Base-by-base conservation (phyloP, 352 stramenopile species). In the Pythium biforme region DNA sequence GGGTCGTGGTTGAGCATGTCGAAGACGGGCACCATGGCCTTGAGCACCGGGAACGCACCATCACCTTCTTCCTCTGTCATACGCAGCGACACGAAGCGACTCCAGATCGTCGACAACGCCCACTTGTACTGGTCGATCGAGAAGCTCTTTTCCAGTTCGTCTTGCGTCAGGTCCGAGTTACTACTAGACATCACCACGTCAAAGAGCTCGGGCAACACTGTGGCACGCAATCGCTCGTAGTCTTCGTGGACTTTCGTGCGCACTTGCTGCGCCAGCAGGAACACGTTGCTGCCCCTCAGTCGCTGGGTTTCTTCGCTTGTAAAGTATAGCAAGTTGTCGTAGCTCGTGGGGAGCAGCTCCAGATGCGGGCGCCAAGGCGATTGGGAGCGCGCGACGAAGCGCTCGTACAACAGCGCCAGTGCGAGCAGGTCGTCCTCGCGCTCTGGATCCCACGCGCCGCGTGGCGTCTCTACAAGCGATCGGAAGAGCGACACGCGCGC, bases 1-100 rank as follows among this genome's bases (percentile, higher is more conserved):
- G 83, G 81, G 62, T 91, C 76, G 64, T 94, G 83, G 67, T 94
- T 94, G 51, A 94, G 70, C 83, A 94, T 92, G 67, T 94, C 85
- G 43, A 94, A 94, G 25, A 94, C 85, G 0, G 85, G 85, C 11
- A 89, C 78, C 85, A 94, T 94, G 4, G 79, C 82, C 64, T 94
- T 94, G 53, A 88, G 70, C 22, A 59, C 55, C 9, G 50, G 49
- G 7, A 64, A 64, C 52, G 14, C 31, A 14, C 10, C 4, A 20
- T 0, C 12, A 20, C 8, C 6, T 8, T 25, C 37, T 5, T 72
- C 57, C 17, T 71, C 59, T 9, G 51, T 20, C n/a, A 89, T 55
- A 5, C 67, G 55, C 33, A 94, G 46, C 33, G 85, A 91, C 39
- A 94, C 85, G 29, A 92, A 92, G 41, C 85, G 85, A 62, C 85